Evolutionary conservation across 2,329 filamentous ascomycete species (phyloP), one percentile per base, ranked within the genome.

Genomic region (Neopestalotiopsis rosae): DNA sequence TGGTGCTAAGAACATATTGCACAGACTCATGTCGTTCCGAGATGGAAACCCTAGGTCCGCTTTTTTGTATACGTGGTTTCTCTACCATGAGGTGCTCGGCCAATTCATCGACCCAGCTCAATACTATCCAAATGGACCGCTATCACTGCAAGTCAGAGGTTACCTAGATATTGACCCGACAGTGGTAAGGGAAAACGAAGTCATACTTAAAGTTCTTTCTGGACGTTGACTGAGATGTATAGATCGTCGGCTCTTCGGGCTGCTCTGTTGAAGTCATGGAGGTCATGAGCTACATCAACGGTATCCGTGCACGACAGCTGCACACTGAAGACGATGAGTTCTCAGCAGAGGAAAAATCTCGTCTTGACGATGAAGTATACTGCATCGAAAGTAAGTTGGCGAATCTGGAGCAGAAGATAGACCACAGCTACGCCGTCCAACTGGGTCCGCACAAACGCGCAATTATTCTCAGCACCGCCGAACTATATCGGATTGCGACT

Each of bases 401-500:
- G 24, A 69, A 57, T 4, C 71, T 79, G 49, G 67, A 67, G 7
- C 79, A 80, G 68, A 72, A 70, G 42, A 71, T 80, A 14, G 73
- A 77, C 67, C 75, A 76, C 17, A 67, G 68, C 1, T 76, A 78
- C 6, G 75, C 73, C 40, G 73, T 72, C n/a, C 70, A 74, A 30
- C 74, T 77, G 56, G 70, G 79, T 34, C 75, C 79, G 40, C 65
- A 72, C 14, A 74, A 78, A 57, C 75, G 72, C 28, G 68, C 71
- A 64, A 76, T 73, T 61, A 77, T 82, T 72, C 77, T 76, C 61
- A 78, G 79, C 52, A 87, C 85, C 4, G 84, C 85, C 10, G 84
- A 87, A 73, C 79, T 86, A n/a, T 87, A 87, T 69, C 82, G 84
- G 24, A n/a, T n/a, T n/a, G n/a, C n/a, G n/a, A n/a, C n/a, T n/a